Evolutionary conservation across 2,329 filamentous ascomycete genomes (phyloP).

Genomic region (Aspergillus glaucus): DNA sequence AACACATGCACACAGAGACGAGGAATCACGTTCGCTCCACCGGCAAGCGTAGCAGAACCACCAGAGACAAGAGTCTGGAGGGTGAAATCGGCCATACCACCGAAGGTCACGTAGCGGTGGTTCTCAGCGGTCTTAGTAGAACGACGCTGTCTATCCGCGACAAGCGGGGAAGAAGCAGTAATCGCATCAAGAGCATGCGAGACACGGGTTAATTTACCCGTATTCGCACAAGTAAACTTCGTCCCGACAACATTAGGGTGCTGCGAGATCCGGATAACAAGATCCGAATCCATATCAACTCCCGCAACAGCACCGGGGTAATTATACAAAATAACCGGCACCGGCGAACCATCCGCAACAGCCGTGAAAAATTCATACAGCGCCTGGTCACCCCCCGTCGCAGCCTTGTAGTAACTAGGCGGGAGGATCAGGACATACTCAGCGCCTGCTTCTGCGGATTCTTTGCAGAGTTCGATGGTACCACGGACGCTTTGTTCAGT

Average conservation of each 20-base stretch:
- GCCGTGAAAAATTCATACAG: conserved; percentile 67
- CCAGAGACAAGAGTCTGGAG: conserved; percentile 74
- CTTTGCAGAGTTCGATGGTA: conserved; percentile 67
- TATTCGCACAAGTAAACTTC: conserved; percentile 89
- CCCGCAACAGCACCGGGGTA: conserved; percentile 82
- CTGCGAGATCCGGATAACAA: conserved; percentile 70
- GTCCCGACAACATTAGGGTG: conserved; percentile 82
- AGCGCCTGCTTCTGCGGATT: conserved; percentile 62
- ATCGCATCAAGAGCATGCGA: conserved; percentile 65
- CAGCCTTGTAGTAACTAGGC: conserved; percentile 74
- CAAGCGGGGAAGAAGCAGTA: conserved; percentile 47
- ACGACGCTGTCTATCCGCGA: conserved; percentile 16
- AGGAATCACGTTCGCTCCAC: conserved; percentile 80
- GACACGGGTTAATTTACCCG: conserved; percentile 79
- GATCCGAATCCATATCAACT: conserved; percentile 83
- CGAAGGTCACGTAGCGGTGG: conserved; percentile 71
- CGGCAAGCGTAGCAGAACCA: conserved; percentile 78
- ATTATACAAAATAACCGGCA: conserved; percentile 84
- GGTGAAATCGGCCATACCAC: conserved; percentile 82
- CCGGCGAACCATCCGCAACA: conserved; percentile 67
- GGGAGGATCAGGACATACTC: conserved; percentile 76
- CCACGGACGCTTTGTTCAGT: conserved; percentile 75
- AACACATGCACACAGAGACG: conserved; percentile 76
- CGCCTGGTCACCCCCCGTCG: conserved; percentile 63
- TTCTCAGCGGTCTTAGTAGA: conserved; percentile 25